These are phyloP conservation scores for Suhomyces xylopsoci DNA, from an alignment of 805 yeast species.

Conservation along the genomic window DNA sequence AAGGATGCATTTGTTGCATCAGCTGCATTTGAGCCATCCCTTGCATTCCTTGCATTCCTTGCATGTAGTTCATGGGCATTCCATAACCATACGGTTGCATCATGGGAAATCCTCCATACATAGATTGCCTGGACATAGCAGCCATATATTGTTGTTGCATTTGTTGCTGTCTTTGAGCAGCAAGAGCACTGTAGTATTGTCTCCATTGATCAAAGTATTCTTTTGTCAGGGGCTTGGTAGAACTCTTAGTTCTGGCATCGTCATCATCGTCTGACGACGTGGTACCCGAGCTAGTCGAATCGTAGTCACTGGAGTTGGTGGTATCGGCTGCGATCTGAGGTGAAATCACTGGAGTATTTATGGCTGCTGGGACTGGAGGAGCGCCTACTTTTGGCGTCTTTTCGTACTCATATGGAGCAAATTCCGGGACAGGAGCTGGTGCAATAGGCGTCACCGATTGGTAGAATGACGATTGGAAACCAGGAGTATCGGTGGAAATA, in stretches of 20 bases:
- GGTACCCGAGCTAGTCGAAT: conserved; percentile 5
- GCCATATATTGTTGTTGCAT: conserved; percentile 14
- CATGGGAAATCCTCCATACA: conserved; percentile 11
- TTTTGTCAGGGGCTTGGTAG: conserved; percentile 6
- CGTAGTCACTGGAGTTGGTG: conserved; percentile 10
- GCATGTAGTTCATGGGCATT: conserved; percentile 5
- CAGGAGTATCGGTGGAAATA: background rate
- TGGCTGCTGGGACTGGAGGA: background rate
- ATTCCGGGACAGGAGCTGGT: background rate
- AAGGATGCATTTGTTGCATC: conserved; percentile 13
- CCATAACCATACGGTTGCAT: conserved; percentile 1
- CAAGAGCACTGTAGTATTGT: conserved; percentile 29
- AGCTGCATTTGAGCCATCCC: conserved; percentile 6
- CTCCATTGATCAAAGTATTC: conserved; percentile 37
- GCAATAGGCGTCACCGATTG: background rate
- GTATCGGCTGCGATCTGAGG: conserved; percentile 4
- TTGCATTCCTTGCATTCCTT: conserved; percentile 1
- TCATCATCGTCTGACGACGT: conserved; percentile 6
- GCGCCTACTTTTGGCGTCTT: background rate
- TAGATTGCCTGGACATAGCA: conserved; percentile 9
- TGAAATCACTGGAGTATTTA: background rate
- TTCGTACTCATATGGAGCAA: background rate
- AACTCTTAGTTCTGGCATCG: conserved; percentile 5
- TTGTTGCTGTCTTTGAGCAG: conserved; percentile 17
- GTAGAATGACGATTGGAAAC: conserved; percentile 2